Base-by-base conservation (phyloP, 2,329 filamentous ascomycete genomes). In the Incumbomyces delicatus region DNA sequence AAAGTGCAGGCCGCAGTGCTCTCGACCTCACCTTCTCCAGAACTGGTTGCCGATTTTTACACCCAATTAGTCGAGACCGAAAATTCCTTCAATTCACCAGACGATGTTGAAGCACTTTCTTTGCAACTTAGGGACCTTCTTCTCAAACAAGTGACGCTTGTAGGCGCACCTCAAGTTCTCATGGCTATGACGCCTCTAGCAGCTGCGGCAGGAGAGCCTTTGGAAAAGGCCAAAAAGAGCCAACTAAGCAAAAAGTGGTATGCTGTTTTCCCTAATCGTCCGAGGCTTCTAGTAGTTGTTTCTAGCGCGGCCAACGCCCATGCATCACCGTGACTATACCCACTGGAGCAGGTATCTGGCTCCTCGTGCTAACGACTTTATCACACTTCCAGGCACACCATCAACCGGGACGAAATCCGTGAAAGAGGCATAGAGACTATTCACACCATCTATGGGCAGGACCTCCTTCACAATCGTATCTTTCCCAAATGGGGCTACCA, bases 101-200 rank as follows among this genome's bases (percentile, higher is more conserved):
- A 53, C 17, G 22, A 43, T 5, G 46, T 39, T n/a, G 17, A 41
- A 12, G 46, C 42, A 7, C 45, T 57, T 12, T 54, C 53, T 1
- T 42, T 46, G 7, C 47, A 50, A 5, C 44, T 64, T 13, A 53
- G 61, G 3, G 61, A 62, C 41, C 35, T 61, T 2, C 53, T 62
- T 2, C 54, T 63, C 50, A 64, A 64, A 45, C 58, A 58, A 46
- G 57, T 61, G 52, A 60, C 59, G 7, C 49, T 64, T 13, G 53
- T 60, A 16, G 61, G 61, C 7, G 61, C 63, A 27, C 60, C 61
- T n/a, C 57, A 55, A 14, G 54, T 63, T 10, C 48, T 63, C 10
- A 54, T 52, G 16, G 61, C 57, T 2, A 37, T 63, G 14, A 58
- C 58, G 7, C 57, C 59, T 2, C 47, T 62, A 6, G 61, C 60